Evolutionary conservation across 495 filamentous ascomycete genomes (phyloP).

Genomic region (Trichoderma gamsii): DNA sequence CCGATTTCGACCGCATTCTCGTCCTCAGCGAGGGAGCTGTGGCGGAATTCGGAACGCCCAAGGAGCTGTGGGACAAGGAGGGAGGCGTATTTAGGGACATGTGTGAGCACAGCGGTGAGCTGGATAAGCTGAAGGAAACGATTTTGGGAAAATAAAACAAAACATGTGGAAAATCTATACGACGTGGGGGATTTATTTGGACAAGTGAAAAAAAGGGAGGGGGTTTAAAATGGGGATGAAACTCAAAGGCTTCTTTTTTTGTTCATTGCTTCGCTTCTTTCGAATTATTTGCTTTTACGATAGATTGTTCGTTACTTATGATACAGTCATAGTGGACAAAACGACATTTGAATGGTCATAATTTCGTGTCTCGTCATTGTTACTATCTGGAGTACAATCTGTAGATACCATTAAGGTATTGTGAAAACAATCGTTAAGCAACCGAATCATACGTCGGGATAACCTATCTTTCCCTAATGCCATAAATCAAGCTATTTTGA

Average conservation of each 20-base stretch:
- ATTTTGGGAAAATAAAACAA: conserved; percentile 31
- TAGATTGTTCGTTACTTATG: too few species aligned
- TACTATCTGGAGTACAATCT: background rate
- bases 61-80: conserved; percentile 55
- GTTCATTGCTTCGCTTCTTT: too few species aligned
- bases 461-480: too few species aligned
- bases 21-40: conserved; percentile 72
- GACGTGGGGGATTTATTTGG: background rate
- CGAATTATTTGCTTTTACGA: too few species aligned
- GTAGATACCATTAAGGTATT: background rate
- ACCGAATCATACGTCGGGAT: background rate
- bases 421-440: background rate
- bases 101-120: conserved; percentile 72
- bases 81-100: conserved; percentile 62
- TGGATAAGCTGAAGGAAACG: conserved; percentile 51
- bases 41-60: conserved; percentile 66
- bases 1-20: conserved; percentile 78
- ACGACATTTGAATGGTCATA: background rate
- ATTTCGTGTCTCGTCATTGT: background rate
- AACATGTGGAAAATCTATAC: background rate
- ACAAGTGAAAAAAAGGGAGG: background rate
- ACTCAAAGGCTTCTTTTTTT: too few species aligned
- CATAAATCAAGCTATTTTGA: too few species aligned
- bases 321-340: background rate
- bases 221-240: background rate